Conservation (phyloP, 441 rosid species). For the Erodium trifolium region DNA sequence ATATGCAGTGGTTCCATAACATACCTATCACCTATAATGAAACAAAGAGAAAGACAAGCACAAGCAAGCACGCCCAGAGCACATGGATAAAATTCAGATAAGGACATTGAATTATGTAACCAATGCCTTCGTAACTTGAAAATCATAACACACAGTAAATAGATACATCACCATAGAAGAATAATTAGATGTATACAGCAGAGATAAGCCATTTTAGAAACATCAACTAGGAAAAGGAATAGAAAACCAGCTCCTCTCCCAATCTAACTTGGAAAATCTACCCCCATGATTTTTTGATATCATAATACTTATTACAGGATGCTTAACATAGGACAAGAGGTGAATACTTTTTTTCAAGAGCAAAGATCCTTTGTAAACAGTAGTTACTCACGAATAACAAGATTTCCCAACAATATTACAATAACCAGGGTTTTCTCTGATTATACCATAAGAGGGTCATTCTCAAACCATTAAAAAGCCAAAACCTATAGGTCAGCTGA, state of each 20-base stretch:
- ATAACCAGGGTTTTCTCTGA: constrained; percentile 3
- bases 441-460: background rate
- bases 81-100: background rate
- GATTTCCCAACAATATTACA: background rate
- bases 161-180: background rate
- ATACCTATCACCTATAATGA: background rate
- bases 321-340: background rate
- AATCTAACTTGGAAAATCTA: background rate
- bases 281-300: background rate
- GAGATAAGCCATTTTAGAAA: background rate
- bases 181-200: background rate
- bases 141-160: background rate
- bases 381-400: background rate
- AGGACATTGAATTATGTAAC: background rate
- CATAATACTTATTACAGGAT: background rate
- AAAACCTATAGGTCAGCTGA: constrained; percentile 12
- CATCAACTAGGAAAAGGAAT: constrained; percentile 3
- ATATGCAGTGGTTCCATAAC: constrained; percentile 1
- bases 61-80: background rate
- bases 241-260: background rate
- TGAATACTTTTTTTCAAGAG: background rate
- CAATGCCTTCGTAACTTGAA: background rate
- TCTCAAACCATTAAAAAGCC: background rate
- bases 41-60: background rate
- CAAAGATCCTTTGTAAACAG: background rate